Evolutionary conservation across 192 early-diverging fungal species (phyloP).

Genomic region (Coemansia sp.): DNA sequence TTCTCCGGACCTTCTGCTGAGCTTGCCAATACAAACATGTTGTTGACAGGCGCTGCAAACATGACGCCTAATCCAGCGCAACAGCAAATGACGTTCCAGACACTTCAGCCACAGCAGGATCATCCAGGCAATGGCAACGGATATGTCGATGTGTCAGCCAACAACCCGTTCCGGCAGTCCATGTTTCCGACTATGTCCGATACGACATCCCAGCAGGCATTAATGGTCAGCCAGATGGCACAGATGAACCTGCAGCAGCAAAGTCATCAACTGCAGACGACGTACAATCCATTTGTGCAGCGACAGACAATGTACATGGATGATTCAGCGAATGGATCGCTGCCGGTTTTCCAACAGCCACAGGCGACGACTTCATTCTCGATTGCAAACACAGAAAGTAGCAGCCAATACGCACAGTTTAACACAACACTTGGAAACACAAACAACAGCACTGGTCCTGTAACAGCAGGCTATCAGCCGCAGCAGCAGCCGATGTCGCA

Average conservation of each 20-base stretch:
- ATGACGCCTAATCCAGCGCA: conserved; percentile 5
- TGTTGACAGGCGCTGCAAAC: not conserved
- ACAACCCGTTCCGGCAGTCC: conserved; percentile 53
- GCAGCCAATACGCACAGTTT: conserved; percentile 9
- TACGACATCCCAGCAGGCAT: conserved; percentile 20
- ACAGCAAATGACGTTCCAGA: conserved; percentile 5
- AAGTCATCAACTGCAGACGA: conserved; percentile 20
- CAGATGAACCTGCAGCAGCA: conserved; percentile 35
- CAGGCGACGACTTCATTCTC: conserved; percentile 6
- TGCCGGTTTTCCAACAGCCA: conserved; percentile 1
- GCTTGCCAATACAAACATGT: not conserved
- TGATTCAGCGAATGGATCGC: not conserved
- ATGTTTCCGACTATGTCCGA: conserved; percentile 39
- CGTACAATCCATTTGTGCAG: conserved; percentile 50
- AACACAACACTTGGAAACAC: conserved; percentile 15
- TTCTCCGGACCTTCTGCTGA: conserved; percentile 18
- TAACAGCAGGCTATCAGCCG: not conserved
- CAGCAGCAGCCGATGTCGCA: conserved; percentile 3
- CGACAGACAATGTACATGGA: conserved; percentile 54
- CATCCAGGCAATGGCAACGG: not conserved
- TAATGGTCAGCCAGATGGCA: conserved; percentile 31
- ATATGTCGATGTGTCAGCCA: conserved; percentile 30
- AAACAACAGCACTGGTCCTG: conserved; percentile 8
- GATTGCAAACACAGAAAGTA: conserved; percentile 2
- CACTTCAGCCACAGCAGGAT: conserved; percentile 1